Base-by-base conservation (phyloP, 345 rosid species). In the Trapa bicornis region DNA sequence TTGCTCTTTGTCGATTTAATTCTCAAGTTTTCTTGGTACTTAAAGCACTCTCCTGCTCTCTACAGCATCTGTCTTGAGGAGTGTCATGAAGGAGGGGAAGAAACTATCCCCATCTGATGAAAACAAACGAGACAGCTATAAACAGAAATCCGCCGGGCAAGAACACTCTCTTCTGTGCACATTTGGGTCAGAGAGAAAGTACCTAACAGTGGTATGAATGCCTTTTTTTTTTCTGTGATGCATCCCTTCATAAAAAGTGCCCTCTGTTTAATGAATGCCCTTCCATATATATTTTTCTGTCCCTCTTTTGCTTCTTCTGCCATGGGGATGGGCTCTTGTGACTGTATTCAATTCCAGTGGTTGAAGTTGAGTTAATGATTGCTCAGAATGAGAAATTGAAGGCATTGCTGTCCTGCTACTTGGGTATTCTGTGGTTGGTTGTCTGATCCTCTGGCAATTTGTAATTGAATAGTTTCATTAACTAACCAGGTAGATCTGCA, bases 51-150 rank as follows among this genome's bases (percentile, higher is more conserved):
- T 52, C 67, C 72, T 38, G 70, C 76, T 50, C 45, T 53, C 72
- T 85, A 76, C 80, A 94, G 99, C 91, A 67, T 94, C 99, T 69
- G 97, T 94, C 62, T 82, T 87, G 74, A 94, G 77, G 84, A 88
- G 91, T 35, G 96, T 90, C 58, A 74, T 78, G 77, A 91, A 84
- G 78, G 84, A 89, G 69, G 97, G 93, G 68, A 89, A 83, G 89
- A 94, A 89, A 76, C 89, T 84, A 42, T 80, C 75, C 79, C 68
- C 78, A 36, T 71, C 89, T 50, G 96, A 91, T 75, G 99, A 89
- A 75, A 85, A 86, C 75, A 89, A 71, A 74, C 92, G 96, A 2
- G 86, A 87, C 61, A 83, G 89, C 14, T 94, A 94, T 79, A 78
- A 79, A 69, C 77, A 72, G 62, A 64, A 79, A n/a, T 63, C 72